phyloP scores from a whole-genome alignment of 306 rosid genomes.

The Malus fusca region DNA sequence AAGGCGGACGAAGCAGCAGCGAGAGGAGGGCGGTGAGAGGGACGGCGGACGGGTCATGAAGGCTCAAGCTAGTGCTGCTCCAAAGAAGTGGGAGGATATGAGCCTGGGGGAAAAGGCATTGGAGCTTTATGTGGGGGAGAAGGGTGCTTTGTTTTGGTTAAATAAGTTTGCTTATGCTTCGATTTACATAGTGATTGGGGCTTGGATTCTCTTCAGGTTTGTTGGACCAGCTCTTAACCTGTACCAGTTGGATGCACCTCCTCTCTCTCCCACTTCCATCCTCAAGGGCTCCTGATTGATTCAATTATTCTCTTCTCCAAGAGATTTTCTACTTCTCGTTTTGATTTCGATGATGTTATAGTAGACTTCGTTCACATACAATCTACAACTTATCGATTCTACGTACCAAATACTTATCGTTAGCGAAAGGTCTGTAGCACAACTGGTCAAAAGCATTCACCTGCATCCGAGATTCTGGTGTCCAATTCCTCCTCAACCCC shows the following conservation, averaged over 20 bases:
- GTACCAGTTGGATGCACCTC: constrained; percentile 78
- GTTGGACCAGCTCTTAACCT: constrained; percentile 85
- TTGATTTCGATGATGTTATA: neutral
- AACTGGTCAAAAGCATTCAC: neutral
- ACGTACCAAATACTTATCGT: neutral
- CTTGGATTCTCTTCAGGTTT: constrained; percentile 79
- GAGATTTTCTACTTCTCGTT: neutral
- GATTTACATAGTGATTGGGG: constrained; percentile 76
- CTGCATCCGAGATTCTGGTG: no score
- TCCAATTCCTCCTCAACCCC: no score
- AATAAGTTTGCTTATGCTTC: constrained; percentile 94
- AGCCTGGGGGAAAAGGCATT: constrained; percentile 56
- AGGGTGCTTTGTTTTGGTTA: constrained; percentile 76
- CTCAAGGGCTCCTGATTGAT: constrained; percentile 51
- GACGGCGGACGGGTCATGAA: constrained; percentile 18
- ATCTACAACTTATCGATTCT: neutral
- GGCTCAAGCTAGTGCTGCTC: constrained; percentile 19
- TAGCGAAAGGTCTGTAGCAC: neutral
- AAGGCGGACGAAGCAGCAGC: constrained; percentile 36
- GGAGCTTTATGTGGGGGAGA: constrained; percentile 80
- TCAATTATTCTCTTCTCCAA: neutral
- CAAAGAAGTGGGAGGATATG: constrained; percentile 94
- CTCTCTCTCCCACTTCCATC: constrained; percentile 52
- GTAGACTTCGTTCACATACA: neutral
- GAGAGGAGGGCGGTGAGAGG: constrained; percentile 24